A percentile compares a stretch with the other conserved stretches of the same genome.
These are phyloP conservation scores for Inga leiocalycina DNA, from an alignment of 306 rosid genomes.

Conservation along the genomic window DNA sequence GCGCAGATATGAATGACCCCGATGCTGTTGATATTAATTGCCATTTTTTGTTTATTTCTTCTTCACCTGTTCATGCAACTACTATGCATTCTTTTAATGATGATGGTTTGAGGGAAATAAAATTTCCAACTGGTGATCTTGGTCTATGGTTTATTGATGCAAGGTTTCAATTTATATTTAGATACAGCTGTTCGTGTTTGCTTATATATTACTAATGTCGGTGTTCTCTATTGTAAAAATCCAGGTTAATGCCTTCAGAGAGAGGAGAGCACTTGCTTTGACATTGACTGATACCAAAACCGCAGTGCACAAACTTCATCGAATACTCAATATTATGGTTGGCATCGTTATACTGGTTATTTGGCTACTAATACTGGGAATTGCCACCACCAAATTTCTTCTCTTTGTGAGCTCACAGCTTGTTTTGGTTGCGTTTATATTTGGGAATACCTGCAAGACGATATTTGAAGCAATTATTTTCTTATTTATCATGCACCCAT, in stretches of 20 bases:
- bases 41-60: neutral
- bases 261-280: constrained; percentile 71
- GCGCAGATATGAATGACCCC: neutral
- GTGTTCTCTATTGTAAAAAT: neutral
- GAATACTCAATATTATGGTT: constrained; percentile 48
- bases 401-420: constrained; percentile 62
- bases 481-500: constrained; percentile 73
- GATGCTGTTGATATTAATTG: neutral
- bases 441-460: constrained; percentile 77
- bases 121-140: neutral
- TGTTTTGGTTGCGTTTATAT: constrained; percentile 64
- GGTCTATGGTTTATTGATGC: neutral
- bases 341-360: constrained; percentile 43
- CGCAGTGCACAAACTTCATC: constrained; percentile 62
- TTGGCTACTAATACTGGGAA: constrained; percentile 60
- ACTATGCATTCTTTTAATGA: neutral
- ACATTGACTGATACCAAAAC: constrained; percentile 72
- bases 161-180: neutral
- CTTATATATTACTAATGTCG: neutral
- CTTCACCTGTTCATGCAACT: neutral
- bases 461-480: constrained; percentile 67
- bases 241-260: constrained; percentile 72
- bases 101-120: neutral
- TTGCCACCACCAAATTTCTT: constrained; percentile 53
- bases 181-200: neutral